Conservation (phyloP, 352 stramenopile genomes). For the Globisporangium uncinulatum region DNA sequence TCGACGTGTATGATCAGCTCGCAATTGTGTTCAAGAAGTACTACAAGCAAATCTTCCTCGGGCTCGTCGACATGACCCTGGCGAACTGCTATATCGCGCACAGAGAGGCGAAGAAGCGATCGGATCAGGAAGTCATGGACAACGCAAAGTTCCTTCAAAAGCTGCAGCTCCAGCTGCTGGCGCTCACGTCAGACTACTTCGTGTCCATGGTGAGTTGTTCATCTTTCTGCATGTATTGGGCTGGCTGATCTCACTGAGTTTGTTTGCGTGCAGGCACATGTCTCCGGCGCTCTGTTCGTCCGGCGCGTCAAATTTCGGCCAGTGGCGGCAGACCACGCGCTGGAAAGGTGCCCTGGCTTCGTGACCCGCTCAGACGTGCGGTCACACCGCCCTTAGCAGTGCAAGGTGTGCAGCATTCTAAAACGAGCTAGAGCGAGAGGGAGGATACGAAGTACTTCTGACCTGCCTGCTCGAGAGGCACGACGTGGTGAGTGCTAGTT, state of each 20-base stretch:
- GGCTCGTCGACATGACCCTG: neutral
- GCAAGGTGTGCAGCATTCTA: neutral
- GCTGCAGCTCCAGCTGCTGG: neutral
- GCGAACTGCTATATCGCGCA: neutral
- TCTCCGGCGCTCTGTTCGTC: too few relatives aligned
- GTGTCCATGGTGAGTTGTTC: too few relatives aligned
- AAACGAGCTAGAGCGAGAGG: neutral
- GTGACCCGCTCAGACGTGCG: neutral
- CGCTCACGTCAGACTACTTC: neutral
- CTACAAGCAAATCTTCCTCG: neutral
- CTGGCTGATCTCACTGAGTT: neutral
- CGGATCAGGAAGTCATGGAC: neutral
- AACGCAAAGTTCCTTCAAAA: neutral
- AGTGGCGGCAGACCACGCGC: neutral
- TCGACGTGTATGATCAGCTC: neutral
- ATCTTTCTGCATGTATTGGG: neutral
- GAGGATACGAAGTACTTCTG: neutral
- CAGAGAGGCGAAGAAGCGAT: neutral
- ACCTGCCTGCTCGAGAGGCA: neutral
- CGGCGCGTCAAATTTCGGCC: too few relatives aligned
- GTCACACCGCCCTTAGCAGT: neutral
- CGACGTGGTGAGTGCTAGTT: too few relatives aligned
- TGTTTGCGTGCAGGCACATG: neutral
- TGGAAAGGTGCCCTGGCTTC: neutral
- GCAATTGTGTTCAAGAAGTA: neutral